Evolutionary conservation across 805 yeast species (phyloP).

Genomic region (Ogataea populi-albae): DNA sequence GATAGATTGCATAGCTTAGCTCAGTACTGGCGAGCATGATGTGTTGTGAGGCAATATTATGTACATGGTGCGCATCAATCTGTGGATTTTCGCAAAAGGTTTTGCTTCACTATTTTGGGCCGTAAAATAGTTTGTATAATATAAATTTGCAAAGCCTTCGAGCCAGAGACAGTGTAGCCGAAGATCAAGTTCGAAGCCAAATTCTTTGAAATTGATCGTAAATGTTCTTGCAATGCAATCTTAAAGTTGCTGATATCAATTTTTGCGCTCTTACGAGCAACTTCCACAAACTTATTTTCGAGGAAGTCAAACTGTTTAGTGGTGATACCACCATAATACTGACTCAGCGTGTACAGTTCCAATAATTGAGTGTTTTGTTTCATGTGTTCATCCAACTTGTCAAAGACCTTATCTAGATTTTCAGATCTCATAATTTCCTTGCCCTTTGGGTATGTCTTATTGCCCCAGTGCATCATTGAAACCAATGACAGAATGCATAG

Average conservation of each 20-base stretch:
- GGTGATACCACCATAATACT: conserved; percentile 20
- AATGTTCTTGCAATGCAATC: conserved; percentile 11
- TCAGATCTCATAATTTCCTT: conserved; percentile 8
- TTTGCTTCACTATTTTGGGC: conserved; percentile 19
- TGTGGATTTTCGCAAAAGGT: conserved; percentile 8
- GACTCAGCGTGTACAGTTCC: conserved; percentile 6
- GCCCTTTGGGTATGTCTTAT: conserved; percentile 17
- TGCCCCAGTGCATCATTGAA: conserved; percentile 9
- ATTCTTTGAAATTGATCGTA: conserved; percentile 20
- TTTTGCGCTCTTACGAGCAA: conserved; percentile 20
- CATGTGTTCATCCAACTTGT: conserved; percentile 15
- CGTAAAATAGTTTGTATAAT: conserved; percentile 23
- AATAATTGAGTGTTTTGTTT: conserved; percentile 6
- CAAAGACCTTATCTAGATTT: conserved; percentile 20
- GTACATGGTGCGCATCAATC: background rate
- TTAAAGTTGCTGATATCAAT: conserved; percentile 22
- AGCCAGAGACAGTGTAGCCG: conserved; percentile 30
- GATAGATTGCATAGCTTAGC: conserved; percentile 94
- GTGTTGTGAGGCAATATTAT: background rate
- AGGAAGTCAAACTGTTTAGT: conserved; percentile 24
- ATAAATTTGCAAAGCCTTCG: conserved; percentile 26
- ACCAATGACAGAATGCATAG: conserved; percentile 11
- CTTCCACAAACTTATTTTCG: conserved; percentile 10
- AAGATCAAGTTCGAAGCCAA: conserved; percentile 32
- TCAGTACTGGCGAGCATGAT: conserved; percentile 91